These are phyloP conservation scores for Raffaelea deltoideospora DNA, from an alignment of 2,329 filamentous ascomycete genomes.

Conservation along the genomic window DNA sequence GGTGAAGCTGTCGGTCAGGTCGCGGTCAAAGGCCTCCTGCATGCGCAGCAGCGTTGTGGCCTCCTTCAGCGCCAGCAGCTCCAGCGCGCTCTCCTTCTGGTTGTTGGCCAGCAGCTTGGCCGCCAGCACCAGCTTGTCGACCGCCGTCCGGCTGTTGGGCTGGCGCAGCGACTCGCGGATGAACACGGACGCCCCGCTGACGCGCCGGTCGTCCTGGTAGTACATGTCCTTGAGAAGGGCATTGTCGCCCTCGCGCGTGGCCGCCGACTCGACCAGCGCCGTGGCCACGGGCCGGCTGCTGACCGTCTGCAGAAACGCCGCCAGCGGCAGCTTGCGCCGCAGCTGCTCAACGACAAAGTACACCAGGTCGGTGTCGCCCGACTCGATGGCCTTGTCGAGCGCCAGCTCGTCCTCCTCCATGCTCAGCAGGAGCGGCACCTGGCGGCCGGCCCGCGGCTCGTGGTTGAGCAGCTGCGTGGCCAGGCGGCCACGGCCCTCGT, in stretches of 20 bases:
- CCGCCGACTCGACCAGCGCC: constrained; percentile 76
- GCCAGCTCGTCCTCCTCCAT: constrained; percentile 96
- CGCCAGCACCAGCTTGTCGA: constrained; percentile 80
- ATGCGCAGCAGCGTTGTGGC: constrained; percentile 64
- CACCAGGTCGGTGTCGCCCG: constrained; percentile 86
- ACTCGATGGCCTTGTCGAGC: constrained; percentile 91
- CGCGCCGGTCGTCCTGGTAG: constrained; percentile 86
- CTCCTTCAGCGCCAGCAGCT: constrained; percentile 65
- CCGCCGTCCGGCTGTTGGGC: constrained; percentile 50
- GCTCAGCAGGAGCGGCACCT: constrained; percentile 79
- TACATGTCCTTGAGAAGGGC: constrained; percentile 84
- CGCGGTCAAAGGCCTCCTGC: constrained; percentile 76
- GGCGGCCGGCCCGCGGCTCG: constrained; percentile 85
- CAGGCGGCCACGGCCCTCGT: constrained; percentile 78
- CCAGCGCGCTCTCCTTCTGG: constrained; percentile 62
- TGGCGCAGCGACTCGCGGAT: constrained; percentile 70
- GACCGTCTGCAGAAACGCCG: constrained; percentile 83
- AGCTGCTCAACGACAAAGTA: constrained; percentile 76
- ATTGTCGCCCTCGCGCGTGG: constrained; percentile 55
- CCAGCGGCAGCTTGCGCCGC: constrained; percentile 78
- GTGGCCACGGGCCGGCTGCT: constrained; percentile 74
- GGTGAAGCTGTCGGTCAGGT: constrained; percentile 61
- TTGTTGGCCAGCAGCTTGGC: constrained; percentile 65
- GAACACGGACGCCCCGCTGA: constrained; percentile 79
- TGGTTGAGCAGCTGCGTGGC: constrained; percentile 86